Evolutionary conservation across 768 basidiomycete species (phyloP).

Genomic region (Pholiota conissans): DNA sequence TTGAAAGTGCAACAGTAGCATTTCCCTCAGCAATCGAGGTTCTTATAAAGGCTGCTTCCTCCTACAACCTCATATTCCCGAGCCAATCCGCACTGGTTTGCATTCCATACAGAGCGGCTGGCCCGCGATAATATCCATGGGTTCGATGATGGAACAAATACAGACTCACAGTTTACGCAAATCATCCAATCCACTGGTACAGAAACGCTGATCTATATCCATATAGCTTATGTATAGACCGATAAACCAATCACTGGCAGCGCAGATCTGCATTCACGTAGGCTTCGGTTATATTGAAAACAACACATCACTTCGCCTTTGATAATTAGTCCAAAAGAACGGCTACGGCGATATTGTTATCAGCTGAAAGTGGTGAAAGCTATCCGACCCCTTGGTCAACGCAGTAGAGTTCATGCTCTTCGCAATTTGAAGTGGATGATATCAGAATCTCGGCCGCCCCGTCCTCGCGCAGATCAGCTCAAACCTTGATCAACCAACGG

Average conservation of each 20-base stretch:
- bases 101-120: slow-evolving; percentile 9
- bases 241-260: background rate
- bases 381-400: background rate
- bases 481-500: background rate
- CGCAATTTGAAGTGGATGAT: slow-evolving; percentile 14
- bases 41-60: slow-evolving; percentile 26
- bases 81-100: slow-evolving; percentile 29
- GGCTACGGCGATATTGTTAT: background rate
- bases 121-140: slow-evolving; percentile 3
- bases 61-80: slow-evolving; percentile 13
- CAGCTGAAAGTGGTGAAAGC: background rate
- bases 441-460: background rate
- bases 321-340: background rate
- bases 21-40: slow-evolving; percentile 14
- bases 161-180: slow-evolving; percentile 5
- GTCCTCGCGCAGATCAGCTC: background rate
- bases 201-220: slow-evolving; percentile 17
- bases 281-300: background rate
- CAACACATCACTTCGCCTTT: background rate
- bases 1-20: slow-evolving; percentile 4
- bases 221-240: slow-evolving; percentile 9
- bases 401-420: background rate
- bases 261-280: background rate
- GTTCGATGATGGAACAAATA: slow-evolving; percentile 17
- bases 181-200: slow-evolving; percentile 1